Base-by-base conservation (phyloP, 2,329 filamentous ascomycete genomes). In the Fusarium tjaetaba region DNA sequence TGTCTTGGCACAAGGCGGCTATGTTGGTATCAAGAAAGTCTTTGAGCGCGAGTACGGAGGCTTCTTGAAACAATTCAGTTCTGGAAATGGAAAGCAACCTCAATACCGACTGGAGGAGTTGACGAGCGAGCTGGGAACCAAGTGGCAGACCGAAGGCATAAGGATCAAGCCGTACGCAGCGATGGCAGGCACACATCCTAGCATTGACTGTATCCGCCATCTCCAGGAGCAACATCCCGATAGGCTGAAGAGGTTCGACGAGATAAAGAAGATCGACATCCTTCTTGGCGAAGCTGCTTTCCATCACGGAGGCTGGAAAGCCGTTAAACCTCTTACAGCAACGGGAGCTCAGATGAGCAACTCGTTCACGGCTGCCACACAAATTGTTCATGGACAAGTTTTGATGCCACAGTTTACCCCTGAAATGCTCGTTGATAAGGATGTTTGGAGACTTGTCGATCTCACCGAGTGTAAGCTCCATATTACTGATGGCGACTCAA, bases 261-360 rank as follows among this genome's bases (percentile, higher is more conserved):
- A 48, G n/a, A 62, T 62, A 24, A 48, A 39, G 9, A 48, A 36
- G 14, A 63, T 61, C 7, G 55, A 61, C 2, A 48, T 63, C 7
- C 10, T 63, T 6, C 34, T 63, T 13, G 61, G 61, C 7, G 61
- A 63, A 61, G 61, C 61, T 41, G 61, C 61, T 11, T 63, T 61
- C 43, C 55, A 63, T 18, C 55, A 63, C 22, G 55, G 56, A 16
- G 56, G 55, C 4, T 63, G 56, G 61, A 48, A 39, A 32, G 61
- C 61, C 30, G 22, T n/a, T 2, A 39, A 11, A 5, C 55, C 61
- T 4, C 61, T 63, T 15, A 63, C 55, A 7, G 42, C 61, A 13
- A 63, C 42, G 7, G 55, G 61, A 10, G 55, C 61, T 11, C 61
- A 63, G 42, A 63, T 63, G 61, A 61, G 61, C 34, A 63, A 63